Conservation (phyloP, 768 basidiomycete genomes). For the Suillus spraguei region DNA sequence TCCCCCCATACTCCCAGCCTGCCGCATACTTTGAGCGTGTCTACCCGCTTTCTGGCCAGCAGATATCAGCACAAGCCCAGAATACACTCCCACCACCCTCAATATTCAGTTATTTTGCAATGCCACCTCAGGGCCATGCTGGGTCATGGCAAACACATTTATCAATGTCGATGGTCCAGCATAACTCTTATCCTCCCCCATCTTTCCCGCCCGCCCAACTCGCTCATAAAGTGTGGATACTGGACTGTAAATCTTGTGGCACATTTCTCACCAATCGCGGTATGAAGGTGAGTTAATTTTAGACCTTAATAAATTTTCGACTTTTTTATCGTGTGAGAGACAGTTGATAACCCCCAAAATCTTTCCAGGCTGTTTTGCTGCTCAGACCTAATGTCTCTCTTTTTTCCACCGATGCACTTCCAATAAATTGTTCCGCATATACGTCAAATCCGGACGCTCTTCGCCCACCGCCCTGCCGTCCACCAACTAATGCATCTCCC, state of each 20-base stretch:
- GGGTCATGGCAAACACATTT: conserved; percentile 36
- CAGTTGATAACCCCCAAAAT: conserved; percentile 6
- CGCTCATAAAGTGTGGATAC: conserved; percentile 77
- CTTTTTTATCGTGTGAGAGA: conserved; percentile 9
- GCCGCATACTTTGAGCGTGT: conserved; percentile 21
- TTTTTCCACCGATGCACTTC: conserved; percentile 81
- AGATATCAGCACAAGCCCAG: conserved; percentile 15
- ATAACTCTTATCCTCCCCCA: conserved; percentile 44
- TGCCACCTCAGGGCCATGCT: conserved; percentile 19
- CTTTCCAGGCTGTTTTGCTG: conserved; percentile 73
- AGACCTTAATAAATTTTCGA: conserved; percentile 5
- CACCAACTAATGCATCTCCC: conserved; percentile 33
- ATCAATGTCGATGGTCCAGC: conserved; percentile 39
- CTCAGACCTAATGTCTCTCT: conserved; percentile 80
- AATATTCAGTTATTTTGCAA: conserved; percentile 31
- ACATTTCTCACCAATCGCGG: conserved; percentile 81
- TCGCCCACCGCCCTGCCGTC: conserved; percentile 40
- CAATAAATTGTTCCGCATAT: conserved; percentile 74
- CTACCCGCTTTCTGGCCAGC: conserved; percentile 13
- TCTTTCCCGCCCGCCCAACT: conserved; percentile 44
- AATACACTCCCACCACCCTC: conserved; percentile 17
- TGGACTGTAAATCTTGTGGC: conserved; percentile 75
- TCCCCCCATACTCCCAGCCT: conserved; percentile 13
- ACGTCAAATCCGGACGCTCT: conserved; percentile 48
- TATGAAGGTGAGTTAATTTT: conserved; percentile 64